phyloP scores from a whole-genome alignment of 139 green algal species.

The Penium margaritaceum region DNA sequence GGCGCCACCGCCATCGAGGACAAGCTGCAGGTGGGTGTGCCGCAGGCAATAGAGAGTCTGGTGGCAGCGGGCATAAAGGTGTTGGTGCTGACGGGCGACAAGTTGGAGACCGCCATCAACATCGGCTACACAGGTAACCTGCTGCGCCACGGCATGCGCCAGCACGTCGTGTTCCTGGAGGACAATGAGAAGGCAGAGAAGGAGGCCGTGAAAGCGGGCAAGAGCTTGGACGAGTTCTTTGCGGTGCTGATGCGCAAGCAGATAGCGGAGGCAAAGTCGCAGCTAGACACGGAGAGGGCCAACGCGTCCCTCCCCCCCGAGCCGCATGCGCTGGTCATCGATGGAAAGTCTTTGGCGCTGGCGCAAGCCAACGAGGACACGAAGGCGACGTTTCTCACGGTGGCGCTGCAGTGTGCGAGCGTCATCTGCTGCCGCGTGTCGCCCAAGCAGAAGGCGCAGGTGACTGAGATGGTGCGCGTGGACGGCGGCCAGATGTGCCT shows the following conservation, averaged over 20 bases:
- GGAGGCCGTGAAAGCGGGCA: no score
- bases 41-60: conserved; percentile 75
- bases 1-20: conserved; percentile 94
- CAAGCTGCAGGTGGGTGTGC: conserved; percentile 86
- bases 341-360: conserved; percentile 26
- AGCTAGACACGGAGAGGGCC: no score
- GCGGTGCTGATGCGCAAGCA: no score
- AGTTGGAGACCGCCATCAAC: conserved; percentile 54
- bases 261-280: no score
- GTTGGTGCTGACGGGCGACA: conserved; percentile 67
- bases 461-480: conserved; percentile 56
- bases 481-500: conserved; percentile 19
- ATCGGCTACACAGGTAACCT: conserved; percentile 40
- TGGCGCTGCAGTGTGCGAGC: conserved; percentile 12
- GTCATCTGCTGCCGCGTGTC: conserved; percentile 58
- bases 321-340: conserved; percentile 35
- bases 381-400: background rate
- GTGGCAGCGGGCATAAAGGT: conserved; percentile 50
- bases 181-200: conserved; percentile 20
- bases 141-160: conserved; percentile 26
- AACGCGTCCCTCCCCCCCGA: no score
- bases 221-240: no score
- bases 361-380: conserved; percentile 16
- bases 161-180: conserved; percentile 15
- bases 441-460: conserved; percentile 53